These are phyloP conservation scores for Bretziella fagacearum DNA, from an alignment of 2,329 filamentous ascomycete genomes.

Conservation along the genomic window DNA sequence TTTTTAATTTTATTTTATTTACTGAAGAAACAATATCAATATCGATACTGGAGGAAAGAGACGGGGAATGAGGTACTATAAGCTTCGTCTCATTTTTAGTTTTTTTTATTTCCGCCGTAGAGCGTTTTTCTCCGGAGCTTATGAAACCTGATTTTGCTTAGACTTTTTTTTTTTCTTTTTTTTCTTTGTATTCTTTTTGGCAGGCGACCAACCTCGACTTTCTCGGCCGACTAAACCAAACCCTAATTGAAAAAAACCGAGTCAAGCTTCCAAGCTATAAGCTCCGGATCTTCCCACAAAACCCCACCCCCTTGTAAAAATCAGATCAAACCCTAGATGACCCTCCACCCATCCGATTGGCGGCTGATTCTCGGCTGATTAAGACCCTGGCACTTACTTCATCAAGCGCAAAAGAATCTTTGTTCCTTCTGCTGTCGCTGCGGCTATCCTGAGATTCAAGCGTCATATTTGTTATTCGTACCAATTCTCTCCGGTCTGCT, in stretches of 20 bases:
- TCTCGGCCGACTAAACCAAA: not conserved
- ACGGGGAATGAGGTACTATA: no score
- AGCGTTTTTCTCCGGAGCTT: not conserved
- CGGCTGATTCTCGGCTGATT: slow-evolving; percentile 12
- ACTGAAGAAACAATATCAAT: no score
- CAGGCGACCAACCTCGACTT: not conserved
- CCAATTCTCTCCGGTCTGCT: not conserved
- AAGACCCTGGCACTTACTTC: not conserved
- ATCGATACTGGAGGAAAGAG: no score
- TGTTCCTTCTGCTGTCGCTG: not conserved
- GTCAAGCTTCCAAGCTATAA: no score
- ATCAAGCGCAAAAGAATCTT: not conserved
- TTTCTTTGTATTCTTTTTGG: not conserved
- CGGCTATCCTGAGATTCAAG: slow-evolving; percentile 7
- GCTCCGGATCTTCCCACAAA: no score
- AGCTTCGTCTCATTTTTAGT: no score
- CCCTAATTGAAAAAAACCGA: no score
- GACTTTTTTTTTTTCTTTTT: not conserved
- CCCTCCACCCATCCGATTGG: slow-evolving; percentile 1
- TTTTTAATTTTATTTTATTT: not conserved
- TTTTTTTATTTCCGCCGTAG: no score
- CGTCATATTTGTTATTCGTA: slow-evolving; percentile 5
- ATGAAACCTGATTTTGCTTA: not conserved
- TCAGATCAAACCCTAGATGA: not conserved
- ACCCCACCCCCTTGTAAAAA: not conserved